Evolutionary conservation across 305 asterid genomes (phyloP), one percentile per base, ranked within the genome.

Genomic region (Rubia tinctorum): DNA sequence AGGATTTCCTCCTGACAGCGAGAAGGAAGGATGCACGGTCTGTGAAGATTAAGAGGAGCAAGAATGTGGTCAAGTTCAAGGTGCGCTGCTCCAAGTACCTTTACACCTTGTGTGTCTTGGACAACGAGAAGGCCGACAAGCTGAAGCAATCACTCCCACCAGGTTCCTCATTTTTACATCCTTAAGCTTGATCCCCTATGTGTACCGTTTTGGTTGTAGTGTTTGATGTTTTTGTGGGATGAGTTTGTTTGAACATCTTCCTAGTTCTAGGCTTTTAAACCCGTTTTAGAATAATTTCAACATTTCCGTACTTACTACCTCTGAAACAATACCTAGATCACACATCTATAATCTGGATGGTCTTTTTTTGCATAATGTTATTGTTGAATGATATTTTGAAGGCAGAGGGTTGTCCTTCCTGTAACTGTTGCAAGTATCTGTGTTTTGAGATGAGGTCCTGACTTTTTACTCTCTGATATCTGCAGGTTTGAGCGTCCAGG

Each of bases 401-500:
- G 30, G 2, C 30, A 27, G 30, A 27, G 30, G 30, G 30, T 27
- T 27, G 30, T 27, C 30, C 30, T 27, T 27, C 1, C 30, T 27
- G 30, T 42, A 13, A 0, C 6, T n/a, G 63, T 30, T 55, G 6
- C 47, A 12, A 58, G 51, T 42, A 8, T 12, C 2, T 10, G 14
- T 13, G 14, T 40, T 2, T 6, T 45, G 22, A 7, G 9, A 0
- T 23, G 8, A 58, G 0, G 51, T 59, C 37, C 70, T 69, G 8
- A 62, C 25, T 9, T 43, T 6, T 4, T 3, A 0, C 1, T 6
- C 9, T 14, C 42, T 56, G 37, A 51, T 51, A 37, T 7, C 25
- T 76, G 75, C 72, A 71, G 80, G 80, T 76, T 71, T 76, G 80
- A 76, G 51, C 20, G 80, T 76, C 51, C 80, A 76, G 55, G 75